These are phyloP conservation scores for Monosporascus sp. DNA, from an alignment of 2,329 filamentous ascomycete species.

Conservation along the genomic window DNA sequence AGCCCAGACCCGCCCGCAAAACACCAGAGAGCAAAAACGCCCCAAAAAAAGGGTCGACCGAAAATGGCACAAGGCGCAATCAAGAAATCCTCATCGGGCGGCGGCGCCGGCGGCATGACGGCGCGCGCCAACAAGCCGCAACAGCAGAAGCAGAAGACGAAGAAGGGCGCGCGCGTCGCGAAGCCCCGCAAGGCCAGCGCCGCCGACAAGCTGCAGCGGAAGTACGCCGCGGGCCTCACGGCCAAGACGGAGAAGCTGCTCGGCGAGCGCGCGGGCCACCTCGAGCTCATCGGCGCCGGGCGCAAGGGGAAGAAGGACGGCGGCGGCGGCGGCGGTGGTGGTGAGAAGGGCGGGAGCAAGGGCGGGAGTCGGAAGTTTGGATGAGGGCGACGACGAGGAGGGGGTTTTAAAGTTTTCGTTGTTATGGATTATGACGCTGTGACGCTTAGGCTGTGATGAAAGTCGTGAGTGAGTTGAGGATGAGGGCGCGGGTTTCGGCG, in stretches of 20 bases:
- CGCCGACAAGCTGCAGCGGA: conserved; percentile 49
- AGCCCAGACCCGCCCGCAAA: neutral
- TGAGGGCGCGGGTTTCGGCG: no score
- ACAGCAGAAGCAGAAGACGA: conserved; percentile 30
- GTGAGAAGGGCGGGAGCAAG: conserved; percentile 24
- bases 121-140: conserved; percentile 45
- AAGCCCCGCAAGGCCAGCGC: conserved; percentile 24
- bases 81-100: conserved; percentile 43
- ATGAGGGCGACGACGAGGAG: conserved; percentile 21
- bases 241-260: conserved; percentile 53
- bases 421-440: no score
- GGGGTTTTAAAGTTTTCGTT: neutral
- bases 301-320: conserved; percentile 23
- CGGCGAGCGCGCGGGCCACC: conserved; percentile 53
- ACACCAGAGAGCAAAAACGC: neutral
- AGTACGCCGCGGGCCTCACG: conserved; percentile 49
- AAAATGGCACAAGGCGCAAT: conserved; percentile 51
- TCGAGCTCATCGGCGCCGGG: conserved; percentile 53
- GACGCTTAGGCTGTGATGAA: no score
- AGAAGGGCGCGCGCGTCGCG: conserved; percentile 29
- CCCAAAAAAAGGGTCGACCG: neutral
- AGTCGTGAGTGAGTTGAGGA: no score
- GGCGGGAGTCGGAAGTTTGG: conserved; percentile 53
- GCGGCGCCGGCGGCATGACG: conserved; percentile 33
- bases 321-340: conserved; percentile 10